Conservation (phyloP, 1,139 yeast species). For the Sugiyamaella neomexicana region DNA sequence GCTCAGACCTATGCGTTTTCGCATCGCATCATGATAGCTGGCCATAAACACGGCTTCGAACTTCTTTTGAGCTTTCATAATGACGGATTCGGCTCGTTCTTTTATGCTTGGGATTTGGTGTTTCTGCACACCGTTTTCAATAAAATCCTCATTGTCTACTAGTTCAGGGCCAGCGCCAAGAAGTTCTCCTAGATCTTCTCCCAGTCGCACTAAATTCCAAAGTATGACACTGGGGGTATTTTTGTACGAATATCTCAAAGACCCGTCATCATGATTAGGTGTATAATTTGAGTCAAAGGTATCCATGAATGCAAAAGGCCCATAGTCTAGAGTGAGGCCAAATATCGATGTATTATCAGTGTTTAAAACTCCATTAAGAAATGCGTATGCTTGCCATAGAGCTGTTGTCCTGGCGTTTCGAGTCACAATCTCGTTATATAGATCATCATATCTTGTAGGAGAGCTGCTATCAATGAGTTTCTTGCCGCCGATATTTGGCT, state of each 20-base stretch:
- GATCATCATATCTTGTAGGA: conserved; percentile 64
- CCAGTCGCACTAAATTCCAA: conserved; percentile 90
- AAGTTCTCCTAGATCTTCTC: conserved; percentile 79
- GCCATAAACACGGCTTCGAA: conserved; percentile 63
- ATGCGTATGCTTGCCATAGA: conserved; percentile 88
- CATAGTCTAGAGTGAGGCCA: conserved; percentile 89
- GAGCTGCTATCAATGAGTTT: conserved; percentile 37
- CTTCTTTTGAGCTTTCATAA: conserved; percentile 54
- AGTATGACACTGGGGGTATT: conserved; percentile 85
- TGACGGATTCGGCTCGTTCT: conserved; percentile 56
- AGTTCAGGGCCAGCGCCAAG: conserved; percentile 58
- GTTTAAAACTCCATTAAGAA: conserved; percentile 88
- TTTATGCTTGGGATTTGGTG: conserved; percentile 56
- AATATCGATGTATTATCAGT: conserved; percentile 89
- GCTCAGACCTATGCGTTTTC: conserved; percentile 65
- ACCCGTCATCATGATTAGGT: conserved; percentile 86
- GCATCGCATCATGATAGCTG: conserved; percentile 60
- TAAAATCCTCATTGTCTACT: conserved; percentile 45
- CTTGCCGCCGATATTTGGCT: conserved; percentile 18
- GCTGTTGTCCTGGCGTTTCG: conserved; percentile 81
- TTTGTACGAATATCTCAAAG: conserved; percentile 68
- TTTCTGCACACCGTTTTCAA: conserved; percentile 39
- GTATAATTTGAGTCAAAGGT: conserved; percentile 78
- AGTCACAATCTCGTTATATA: conserved; percentile 67
- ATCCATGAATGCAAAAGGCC: conserved; percentile 91